These are phyloP conservation scores for Claviceps sp. DNA, from an alignment of 2,329 filamentous ascomycete genomes.

Conservation along the genomic window DNA sequence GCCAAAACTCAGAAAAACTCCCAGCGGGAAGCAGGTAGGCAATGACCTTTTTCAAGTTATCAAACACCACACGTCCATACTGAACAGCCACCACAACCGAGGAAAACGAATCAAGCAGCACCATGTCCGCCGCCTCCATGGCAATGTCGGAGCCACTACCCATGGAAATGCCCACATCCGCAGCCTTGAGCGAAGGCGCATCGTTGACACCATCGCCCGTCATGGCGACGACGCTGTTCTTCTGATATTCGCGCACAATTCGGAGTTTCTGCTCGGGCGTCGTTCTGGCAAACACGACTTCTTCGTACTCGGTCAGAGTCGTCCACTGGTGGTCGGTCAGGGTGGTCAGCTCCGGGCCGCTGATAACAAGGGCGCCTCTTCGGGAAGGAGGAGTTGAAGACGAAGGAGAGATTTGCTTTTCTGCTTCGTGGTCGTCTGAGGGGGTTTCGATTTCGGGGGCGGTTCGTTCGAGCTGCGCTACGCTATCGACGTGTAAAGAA, in stretches of 20 bases:
- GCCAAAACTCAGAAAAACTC: constrained; percentile 64
- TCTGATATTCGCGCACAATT: constrained; percentile 64
- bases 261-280: constrained; percentile 69
- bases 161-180: constrained; percentile 74
- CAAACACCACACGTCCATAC: constrained; percentile 64
- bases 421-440: constrained; percentile 12
- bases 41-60: constrained; percentile 60
- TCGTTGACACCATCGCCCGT: constrained; percentile 84
- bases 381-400: constrained; percentile 5
- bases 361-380: constrained; percentile 44
- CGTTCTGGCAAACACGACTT: constrained; percentile 62
- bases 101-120: constrained; percentile 62
- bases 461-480: constrained; percentile 35
- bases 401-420: constrained; percentile 8
- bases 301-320: constrained; percentile 47
- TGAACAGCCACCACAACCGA: constrained; percentile 59
- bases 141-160: constrained; percentile 73
- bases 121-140: constrained; percentile 68
- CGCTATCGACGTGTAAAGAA: constrained; percentile 36
- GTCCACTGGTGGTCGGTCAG: constrained; percentile 59
- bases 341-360: constrained; percentile 49
- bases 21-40: constrained; percentile 63
- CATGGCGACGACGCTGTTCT: constrained; percentile 60
- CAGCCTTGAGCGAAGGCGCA: constrained; percentile 63
- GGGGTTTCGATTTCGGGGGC: constrained; percentile 2